These are phyloP conservation scores for Myriangium duriaei DNA, from an alignment of 2,329 filamentous ascomycete species.

Conservation along the genomic window DNA sequence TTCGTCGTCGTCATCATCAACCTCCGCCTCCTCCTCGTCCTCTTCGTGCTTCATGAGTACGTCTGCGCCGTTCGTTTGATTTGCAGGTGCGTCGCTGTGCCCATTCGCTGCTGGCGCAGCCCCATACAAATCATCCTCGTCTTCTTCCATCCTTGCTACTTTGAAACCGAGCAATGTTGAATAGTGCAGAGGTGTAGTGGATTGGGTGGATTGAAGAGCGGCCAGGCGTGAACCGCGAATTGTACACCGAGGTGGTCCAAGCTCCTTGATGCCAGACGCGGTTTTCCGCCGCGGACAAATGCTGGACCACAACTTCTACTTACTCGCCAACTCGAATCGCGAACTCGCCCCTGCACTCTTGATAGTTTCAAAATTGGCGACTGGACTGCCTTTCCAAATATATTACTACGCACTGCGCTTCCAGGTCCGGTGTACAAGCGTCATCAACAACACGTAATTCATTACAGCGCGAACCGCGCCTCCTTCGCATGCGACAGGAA, in stretches of 20 bases:
- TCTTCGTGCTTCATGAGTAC: slow-evolving; percentile 14
- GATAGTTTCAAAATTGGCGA: too few species aligned
- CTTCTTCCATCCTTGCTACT: slow-evolving; percentile 32
- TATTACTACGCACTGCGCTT: too few species aligned
- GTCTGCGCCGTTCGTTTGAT: slow-evolving; percentile 15
- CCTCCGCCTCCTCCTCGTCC: slow-evolving; percentile 18
- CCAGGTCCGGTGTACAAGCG: too few species aligned
- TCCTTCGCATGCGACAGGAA: neutral
- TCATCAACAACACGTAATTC: too few species aligned
- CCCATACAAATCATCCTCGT: slow-evolving; percentile 41
- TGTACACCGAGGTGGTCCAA: slow-evolving; percentile 10
- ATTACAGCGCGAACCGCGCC: neutral
- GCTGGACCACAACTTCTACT: neutral
- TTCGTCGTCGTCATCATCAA: slow-evolving; percentile 29
- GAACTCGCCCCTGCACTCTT: too few species aligned
- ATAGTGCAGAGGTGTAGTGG: slow-evolving; percentile 5
- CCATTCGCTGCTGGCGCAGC: slow-evolving; percentile 14
- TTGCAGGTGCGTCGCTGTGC: neutral
- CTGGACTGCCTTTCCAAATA: too few species aligned
- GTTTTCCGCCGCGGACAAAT: slow-evolving; percentile 4
- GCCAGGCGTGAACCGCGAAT: slow-evolving; percentile 5
- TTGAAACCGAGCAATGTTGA: neutral
- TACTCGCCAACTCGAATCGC: neutral
- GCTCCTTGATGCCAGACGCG: slow-evolving; percentile 6
- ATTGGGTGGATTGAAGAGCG: too few species aligned